A percentile compares a stretch with the other conserved stretches of the same genome.
These are phyloP conservation scores for Scleromitrula shiraiana DNA, from an alignment of 2,329 filamentous ascomycete genomes.

Conservation along the genomic window DNA sequence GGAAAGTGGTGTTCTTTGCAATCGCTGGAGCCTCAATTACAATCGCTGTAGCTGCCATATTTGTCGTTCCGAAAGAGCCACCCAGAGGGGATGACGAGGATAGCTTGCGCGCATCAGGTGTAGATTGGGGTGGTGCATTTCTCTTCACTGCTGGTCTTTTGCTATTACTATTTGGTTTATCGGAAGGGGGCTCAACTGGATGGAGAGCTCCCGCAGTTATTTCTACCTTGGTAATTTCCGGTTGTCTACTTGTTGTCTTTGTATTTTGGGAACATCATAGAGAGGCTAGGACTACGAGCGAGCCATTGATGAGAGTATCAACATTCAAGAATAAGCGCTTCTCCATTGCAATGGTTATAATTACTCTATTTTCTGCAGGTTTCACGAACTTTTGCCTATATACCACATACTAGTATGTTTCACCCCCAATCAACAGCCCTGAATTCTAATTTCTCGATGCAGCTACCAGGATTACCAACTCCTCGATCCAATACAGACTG, in stretches of 20 bases:
- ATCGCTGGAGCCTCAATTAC: conserved; percentile 51
- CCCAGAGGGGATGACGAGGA: conserved; percentile 15
- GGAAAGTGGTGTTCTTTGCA: conserved; percentile 62
- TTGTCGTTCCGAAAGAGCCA: conserved; percentile 50
- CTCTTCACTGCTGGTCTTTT: conserved; percentile 56
- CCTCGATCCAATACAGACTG: conserved; percentile 55
- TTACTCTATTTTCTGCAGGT: conserved; percentile 56
- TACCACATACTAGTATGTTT: conserved; percentile 50
- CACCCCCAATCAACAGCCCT: not conserved
- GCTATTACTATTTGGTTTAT: conserved; percentile 57
- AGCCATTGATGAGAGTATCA: conserved; percentile 59
- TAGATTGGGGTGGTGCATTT: conserved; percentile 60
- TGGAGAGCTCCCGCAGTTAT: conserved; percentile 57
- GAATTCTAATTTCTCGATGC: not conserved
- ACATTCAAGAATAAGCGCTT: conserved; percentile 54
- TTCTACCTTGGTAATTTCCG: conserved; percentile 45
- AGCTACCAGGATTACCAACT: conserved; percentile 60
- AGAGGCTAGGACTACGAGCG: conserved; percentile 39
- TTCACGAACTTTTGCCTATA: conserved; percentile 64
- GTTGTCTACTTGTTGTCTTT: conserved; percentile 37
- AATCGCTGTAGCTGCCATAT: conserved; percentile 47
- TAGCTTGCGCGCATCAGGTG: conserved; percentile 31
- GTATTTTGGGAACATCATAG: conserved; percentile 34
- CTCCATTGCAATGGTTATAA: conserved; percentile 55
- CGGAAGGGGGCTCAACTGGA: conserved; percentile 61